These are phyloP conservation scores for Syzygium malaccense DNA, from an alignment of 441 rosid genomes.

Conservation along the genomic window DNA sequence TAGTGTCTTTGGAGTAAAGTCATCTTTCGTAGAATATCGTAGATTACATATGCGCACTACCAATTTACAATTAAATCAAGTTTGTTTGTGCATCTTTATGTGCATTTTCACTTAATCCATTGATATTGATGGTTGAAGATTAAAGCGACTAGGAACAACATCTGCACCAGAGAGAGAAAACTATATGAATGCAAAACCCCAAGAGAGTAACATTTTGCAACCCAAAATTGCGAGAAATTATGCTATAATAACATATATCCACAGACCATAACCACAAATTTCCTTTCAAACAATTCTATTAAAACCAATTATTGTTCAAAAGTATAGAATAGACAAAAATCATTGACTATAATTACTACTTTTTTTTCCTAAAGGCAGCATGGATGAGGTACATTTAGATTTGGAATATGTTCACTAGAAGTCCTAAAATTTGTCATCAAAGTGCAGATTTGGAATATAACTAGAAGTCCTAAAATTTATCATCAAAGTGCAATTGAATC, in stretches of 20 bases:
- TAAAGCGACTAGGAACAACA: neutral
- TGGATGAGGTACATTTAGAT: neutral
- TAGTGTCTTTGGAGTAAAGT: too few species aligned
- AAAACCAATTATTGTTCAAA: neutral
- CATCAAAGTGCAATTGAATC: too few species aligned
- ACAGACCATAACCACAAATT: neutral
- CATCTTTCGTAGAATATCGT: too few species aligned
- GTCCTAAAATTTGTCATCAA: too few species aligned
- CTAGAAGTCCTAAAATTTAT: too few species aligned
- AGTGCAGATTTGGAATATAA: too few species aligned
- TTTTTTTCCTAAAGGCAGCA: neutral
- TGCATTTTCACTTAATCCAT: neutral
- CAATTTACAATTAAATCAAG: neutral
- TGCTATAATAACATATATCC: neutral
- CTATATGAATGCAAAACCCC: neutral
- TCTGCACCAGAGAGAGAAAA: neutral
- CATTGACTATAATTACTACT: neutral
- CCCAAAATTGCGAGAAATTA: neutral
- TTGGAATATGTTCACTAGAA: too few species aligned
- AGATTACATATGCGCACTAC: fast-evolving
- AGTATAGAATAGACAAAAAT: neutral
- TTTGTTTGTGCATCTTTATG: neutral
- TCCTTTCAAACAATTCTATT: neutral
- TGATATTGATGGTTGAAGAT: neutral
- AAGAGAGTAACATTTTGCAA: neutral